Base-by-base conservation (phyloP, 768 basidiomycete genomes). In the Crassisporium funariophilum region DNA sequence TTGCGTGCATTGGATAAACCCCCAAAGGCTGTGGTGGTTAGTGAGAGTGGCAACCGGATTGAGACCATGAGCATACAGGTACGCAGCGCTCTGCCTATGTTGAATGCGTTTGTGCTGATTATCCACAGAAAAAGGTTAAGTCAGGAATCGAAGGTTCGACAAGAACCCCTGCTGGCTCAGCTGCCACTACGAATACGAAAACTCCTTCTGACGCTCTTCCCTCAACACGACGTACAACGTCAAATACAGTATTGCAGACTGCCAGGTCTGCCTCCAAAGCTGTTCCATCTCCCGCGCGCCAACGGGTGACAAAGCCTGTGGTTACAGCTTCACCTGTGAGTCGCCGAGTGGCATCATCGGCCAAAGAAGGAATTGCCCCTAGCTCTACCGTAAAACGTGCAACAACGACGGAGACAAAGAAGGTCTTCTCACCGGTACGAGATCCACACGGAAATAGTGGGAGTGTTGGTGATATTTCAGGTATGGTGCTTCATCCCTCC, bases 1-100 rank as follows among this genome's bases (percentile, higher is more conserved):
- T 66, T 88, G 15, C 81, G 88, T 23, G 72, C 78, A 12, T 63
- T 85, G 27, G 86, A 90, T 52, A 82, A 81, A 50, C 74, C 75
- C n/a, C 81, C 84, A 0, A 85, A 76, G 58, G 55, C 64, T 4
- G 69, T 87, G 40, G 54, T 59, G 6, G 60, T 88, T 8, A 79
- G 79, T 48, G 73, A 78, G 23, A 65, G 52, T 23, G 76, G 73
- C 7, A 67, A 61, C 47, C 65, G 74, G 6, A 68, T 90, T 13
- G 69, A 76, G 47, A 75, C 74, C 24, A 73, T 89, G 20, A 68
- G 73, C 41, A 73, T 85, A 23, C 83, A 85, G 71, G 86, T 59
- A n/a, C 46, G 7, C n/a, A 16, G 10, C 2, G 22, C 44, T 22
- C 17, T 21, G 27, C 11, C 4, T 24, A 24, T 43, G 12, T 23